Evolutionary conservation across 805 yeast genomes (phyloP).

Genomic region (Saturnispora galanensis): DNA sequence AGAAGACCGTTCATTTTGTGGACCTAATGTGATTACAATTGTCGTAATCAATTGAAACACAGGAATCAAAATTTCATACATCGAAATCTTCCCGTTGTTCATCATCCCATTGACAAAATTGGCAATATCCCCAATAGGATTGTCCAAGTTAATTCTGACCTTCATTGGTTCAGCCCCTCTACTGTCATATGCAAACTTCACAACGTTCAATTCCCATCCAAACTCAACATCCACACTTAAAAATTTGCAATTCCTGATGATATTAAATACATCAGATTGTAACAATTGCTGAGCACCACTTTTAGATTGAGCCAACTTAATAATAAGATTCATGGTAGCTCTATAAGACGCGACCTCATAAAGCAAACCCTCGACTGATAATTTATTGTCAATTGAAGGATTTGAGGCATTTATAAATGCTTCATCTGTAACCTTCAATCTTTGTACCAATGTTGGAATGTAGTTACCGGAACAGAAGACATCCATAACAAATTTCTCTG

Average conservation of each 20-base stretch:
- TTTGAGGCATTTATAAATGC: slow-evolving; percentile 33
- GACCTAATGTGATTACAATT: slow-evolving; percentile 64
- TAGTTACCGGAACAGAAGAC: slow-evolving; percentile 57
- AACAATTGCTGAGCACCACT: slow-evolving; percentile 69
- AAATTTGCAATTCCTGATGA: slow-evolving; percentile 46
- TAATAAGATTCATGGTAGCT: slow-evolving; percentile 56
- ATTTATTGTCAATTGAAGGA: slow-evolving; percentile 12
- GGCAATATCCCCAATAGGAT: slow-evolving; percentile 28
- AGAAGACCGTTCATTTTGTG: slow-evolving; percentile 54
- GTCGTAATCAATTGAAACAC: slow-evolving; percentile 64
- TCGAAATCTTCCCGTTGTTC: slow-evolving; percentile 31
- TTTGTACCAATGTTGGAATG: slow-evolving; percentile 52
- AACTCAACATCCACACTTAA: slow-evolving; percentile 69
- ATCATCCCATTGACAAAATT: slow-evolving; percentile 17
- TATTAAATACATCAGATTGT: slow-evolving; percentile 62
- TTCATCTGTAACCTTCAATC: slow-evolving; percentile 62
- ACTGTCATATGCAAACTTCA: slow-evolving; percentile 10
- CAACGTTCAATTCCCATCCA: slow-evolving; percentile 38
- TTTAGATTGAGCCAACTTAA: slow-evolving; percentile 67
- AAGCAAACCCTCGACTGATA: slow-evolving; percentile 44
- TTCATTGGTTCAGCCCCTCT: slow-evolving; percentile 22
- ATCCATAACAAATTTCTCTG: slow-evolving; percentile 48
- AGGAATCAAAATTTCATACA: slow-evolving; percentile 62
- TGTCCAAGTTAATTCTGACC: slow-evolving; percentile 42
- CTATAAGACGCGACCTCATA: slow-evolving; percentile 74